Evolutionary conservation across 257 asterid genomes (phyloP).

Genomic region (Verbena officinalis): DNA sequence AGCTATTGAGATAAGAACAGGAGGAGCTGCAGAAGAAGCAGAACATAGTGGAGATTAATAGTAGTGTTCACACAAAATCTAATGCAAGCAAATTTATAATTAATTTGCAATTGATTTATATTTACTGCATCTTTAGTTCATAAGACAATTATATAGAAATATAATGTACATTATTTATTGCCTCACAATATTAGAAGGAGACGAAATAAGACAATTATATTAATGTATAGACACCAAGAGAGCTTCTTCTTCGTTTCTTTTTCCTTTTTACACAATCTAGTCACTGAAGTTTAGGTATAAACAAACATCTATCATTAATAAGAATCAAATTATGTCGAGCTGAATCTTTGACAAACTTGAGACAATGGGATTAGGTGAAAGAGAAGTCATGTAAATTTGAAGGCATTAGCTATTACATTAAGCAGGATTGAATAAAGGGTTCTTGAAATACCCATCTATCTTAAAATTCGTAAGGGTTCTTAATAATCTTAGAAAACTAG

Average conservation of each 20-base stretch:
- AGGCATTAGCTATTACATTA: conserved; percentile 13
- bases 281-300: conserved; percentile 3
- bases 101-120: neutral
- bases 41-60: conserved; percentile 25
- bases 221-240: neutral
- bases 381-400: neutral
- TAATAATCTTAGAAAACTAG: neutral
- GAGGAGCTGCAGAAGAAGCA: conserved; percentile 38
- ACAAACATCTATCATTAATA: conserved; percentile 7
- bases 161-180: neutral
- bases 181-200: no score
- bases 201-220: neutral
- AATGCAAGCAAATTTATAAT: neutral
- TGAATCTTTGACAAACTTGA: no score
- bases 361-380: neutral
- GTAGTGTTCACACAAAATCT: neutral
- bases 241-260: neutral
- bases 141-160: neutral
- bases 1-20: conserved; percentile 33
- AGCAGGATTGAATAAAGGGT: no score
- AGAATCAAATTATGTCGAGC: neutral
- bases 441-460: neutral
- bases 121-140: neutral
- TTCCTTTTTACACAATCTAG: neutral
- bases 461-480: neutral